These are phyloP conservation scores for Spongispora temasekensis DNA, from an alignment of 1,284 basidiomycete species.

Conservation along the genomic window DNA sequence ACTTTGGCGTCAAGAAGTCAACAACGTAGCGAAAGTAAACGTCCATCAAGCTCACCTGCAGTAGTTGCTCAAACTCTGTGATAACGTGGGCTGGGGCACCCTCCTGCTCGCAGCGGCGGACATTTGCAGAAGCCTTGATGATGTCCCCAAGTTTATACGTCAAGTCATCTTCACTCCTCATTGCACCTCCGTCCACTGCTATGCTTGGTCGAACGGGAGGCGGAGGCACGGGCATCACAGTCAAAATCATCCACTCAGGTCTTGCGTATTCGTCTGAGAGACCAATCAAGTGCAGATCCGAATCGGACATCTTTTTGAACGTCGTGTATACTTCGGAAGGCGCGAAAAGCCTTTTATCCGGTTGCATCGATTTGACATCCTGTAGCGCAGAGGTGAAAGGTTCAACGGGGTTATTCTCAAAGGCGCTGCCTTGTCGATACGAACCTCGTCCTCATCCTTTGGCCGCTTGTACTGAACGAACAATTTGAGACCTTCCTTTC, in stretches of 20 bases:
- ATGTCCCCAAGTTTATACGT: conserved; percentile 99
- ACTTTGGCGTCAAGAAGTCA: conserved; percentile 48
- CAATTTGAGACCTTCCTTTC: conserved; percentile 95
- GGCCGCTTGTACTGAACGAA: conserved; percentile 95
- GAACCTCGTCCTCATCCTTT: conserved; percentile 91
- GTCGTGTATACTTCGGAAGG: conserved; percentile 91
- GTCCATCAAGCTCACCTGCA: conserved; percentile 64
- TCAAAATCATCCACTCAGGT: conserved; percentile 99
- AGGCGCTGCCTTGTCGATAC: conserved; percentile 32
- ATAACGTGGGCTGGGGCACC: conserved; percentile 97
- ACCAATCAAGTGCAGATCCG: conserved; percentile 90
- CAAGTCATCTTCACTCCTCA: conserved; percentile 97
- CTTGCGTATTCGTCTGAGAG: conserved; percentile 95
- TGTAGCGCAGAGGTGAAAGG: conserved; percentile 35
- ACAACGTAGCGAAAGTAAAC: neutral
- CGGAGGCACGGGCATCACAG: conserved; percentile 96
- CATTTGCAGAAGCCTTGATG: conserved; percentile 92
- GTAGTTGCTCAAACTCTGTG: conserved; percentile 93
- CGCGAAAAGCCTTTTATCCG: conserved; percentile 87
- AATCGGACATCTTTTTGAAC: conserved; percentile 90
- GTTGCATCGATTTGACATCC: conserved; percentile 84
- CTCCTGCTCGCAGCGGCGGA: conserved; percentile 93
- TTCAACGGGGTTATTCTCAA: conserved; percentile 7
- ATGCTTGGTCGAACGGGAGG: conserved; percentile 98
- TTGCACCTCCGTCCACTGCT: conserved; percentile 92